Base-by-base conservation (phyloP, 75 land plant genomes). In the Pinus taeda region DNA sequence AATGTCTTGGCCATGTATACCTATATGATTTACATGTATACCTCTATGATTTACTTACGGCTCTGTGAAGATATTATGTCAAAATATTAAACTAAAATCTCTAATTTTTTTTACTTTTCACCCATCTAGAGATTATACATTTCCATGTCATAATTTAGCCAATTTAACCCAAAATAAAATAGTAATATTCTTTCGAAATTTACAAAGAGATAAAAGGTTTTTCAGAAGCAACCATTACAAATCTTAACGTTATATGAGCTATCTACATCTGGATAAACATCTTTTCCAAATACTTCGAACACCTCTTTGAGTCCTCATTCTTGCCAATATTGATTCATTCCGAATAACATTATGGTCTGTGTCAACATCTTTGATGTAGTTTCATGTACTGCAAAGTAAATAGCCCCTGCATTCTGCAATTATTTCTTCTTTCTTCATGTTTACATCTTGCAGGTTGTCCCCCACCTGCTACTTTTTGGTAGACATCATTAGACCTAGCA, bases 291-390 rank as follows among this genome's bases (percentile, higher is more conserved):
- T 15, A 75, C 60, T 69, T 81, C 74, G 13, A 86, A 7, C 3
- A 90, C 86, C 59, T 93, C 95, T 57, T 85, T 42, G 24, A 15
- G 2, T 49, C 80, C 84, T 3, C 67, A 64, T 14, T 72, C 66
- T 76, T 89, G 91, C 91, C 91, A 89, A 6, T 79, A 62, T 15
- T 75, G 86, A 60, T 89, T 72, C 78, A 66, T 58, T 15, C 79
- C 77, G 6, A 89, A 60, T 60, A 83, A 57, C 3, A 86, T 15
- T 67, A 86, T 79, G 9, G 89, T 67, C 83, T 86, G 86, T 39
- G 79, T 64, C 2, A 86, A 39, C 12, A 76, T 17, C 3, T 42
- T 59, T 20, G 85, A 13, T 0, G 77, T 79, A 24, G 88, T 83
- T 36, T 81, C 88, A 4, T 88, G 85, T 4, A 88, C 90, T 6